Percentiles rank a stretch among this genome's conserved stretches.
Conservation (phyloP, 139 green algal genomes). For the Micromonas pusilla region DNA sequence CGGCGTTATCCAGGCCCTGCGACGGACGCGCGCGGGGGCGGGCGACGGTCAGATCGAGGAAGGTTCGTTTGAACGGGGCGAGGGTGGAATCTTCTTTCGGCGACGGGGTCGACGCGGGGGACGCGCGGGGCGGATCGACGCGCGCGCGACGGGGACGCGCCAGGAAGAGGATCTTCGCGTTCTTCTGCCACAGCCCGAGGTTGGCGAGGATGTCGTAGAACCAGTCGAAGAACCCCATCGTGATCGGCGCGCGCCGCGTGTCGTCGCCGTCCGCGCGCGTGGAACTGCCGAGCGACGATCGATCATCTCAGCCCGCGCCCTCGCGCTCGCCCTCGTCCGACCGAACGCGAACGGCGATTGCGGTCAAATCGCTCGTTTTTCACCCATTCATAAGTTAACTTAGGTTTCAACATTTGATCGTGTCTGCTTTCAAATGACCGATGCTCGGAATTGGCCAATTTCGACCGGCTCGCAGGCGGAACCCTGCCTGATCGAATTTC, state of each 20-base stretch:
- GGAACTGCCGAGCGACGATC: neutral
- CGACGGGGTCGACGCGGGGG: too few species aligned
- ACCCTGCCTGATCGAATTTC: too few species aligned
- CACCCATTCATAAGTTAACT: too few species aligned
- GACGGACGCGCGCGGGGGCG: neutral
- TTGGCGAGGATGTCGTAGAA: slow-evolving; percentile 88
- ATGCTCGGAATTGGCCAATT: too few species aligned
- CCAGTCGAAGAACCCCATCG: slow-evolving; percentile 48
- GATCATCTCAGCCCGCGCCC: neutral
- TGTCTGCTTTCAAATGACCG: too few species aligned
- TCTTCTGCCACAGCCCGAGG: slow-evolving; percentile 95
- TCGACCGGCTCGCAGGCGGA: too few species aligned
- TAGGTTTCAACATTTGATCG: too few species aligned
- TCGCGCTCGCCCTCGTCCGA: neutral
- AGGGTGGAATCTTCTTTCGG: too few species aligned
- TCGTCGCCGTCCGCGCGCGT: neutral
- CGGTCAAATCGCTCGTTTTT: too few species aligned
- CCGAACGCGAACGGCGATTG: too few species aligned
- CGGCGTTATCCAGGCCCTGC: slow-evolving; percentile 95
- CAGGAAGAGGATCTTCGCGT: slow-evolving; percentile 98
- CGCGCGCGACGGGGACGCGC: slow-evolving; percentile 38
- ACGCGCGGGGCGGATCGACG: too few species aligned
- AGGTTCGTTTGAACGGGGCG: neutral
- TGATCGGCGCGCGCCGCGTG: neutral
- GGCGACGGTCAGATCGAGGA: neutral